These are phyloP conservation scores for Pseudognaphalium luteoalbum DNA, from an alignment of 129 eudicot species.

Conservation along the genomic window DNA sequence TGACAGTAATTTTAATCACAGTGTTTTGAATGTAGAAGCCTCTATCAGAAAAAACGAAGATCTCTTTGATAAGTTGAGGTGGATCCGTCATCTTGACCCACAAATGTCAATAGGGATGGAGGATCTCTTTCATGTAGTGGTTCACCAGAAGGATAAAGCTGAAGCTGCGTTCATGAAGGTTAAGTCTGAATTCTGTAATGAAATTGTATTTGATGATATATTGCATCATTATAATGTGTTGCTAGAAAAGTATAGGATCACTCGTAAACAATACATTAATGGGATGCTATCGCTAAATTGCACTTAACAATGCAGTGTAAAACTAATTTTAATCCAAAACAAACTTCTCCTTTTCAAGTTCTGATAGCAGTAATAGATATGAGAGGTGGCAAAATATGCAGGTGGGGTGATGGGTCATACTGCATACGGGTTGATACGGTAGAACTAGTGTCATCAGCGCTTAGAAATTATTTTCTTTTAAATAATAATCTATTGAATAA, in stretches of 20 bases:
- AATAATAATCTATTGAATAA: background rate
- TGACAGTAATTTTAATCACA: constrained; percentile 37
- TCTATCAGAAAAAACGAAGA: constrained; percentile 49
- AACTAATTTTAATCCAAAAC: background rate
- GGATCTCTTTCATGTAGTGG: constrained; percentile 21
- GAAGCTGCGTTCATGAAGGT: constrained; percentile 58
- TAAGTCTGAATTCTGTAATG: constrained; percentile 56
- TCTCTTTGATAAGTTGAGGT: constrained; percentile 45
- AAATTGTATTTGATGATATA: constrained; percentile 51
- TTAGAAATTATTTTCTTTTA: background rate
- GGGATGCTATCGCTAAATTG: constrained; percentile 57
- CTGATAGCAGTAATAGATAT: background rate
- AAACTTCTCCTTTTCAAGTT: background rate
- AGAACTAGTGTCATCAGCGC: background rate
- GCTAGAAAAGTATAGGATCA: constrained; percentile 59
- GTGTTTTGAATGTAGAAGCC: constrained; percentile 36
- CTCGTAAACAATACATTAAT: constrained; percentile 50
- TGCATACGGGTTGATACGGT: no score
- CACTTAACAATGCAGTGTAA: constrained; percentile 16
- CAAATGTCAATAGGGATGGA: constrained; percentile 22
- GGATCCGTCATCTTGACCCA: constrained; percentile 51
- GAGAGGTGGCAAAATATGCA: background rate
- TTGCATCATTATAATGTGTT: constrained; percentile 38
- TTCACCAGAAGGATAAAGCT: constrained; percentile 38
- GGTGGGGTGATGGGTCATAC: background rate